Base-by-base conservation (phyloP, 2,329 filamentous ascomycete genomes). In the Colletotrichum truncatum region DNA sequence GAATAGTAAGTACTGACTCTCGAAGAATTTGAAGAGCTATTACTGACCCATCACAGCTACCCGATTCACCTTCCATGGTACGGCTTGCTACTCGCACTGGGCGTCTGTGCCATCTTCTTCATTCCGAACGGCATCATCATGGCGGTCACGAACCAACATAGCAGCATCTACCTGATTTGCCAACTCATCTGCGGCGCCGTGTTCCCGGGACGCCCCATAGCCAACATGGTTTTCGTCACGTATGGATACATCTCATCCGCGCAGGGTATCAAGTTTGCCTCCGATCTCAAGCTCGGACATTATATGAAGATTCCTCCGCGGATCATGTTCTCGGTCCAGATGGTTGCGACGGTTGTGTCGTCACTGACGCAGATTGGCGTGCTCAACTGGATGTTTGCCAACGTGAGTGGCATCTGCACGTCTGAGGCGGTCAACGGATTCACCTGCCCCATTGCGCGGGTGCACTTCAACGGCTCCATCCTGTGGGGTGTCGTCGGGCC, bases 211-310 rank as follows among this genome's bases (percentile, higher is more conserved):
- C 90, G 91, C 1, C 93, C 93, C 1, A 92, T 97, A 10, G 93
- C 93, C 53, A 96, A 97, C 77, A 97, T 97, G 93, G 92, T 97
- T 34, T 97, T 97, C 72, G 93, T 95, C 49, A 96, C 93, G 0
- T 97, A 96, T 75, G 93, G 93, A 67, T 97, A 96, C 77, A 96
- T 96, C 73, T 94, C 92, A 4, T 94, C 92, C 0, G 92, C 93
- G 0, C 93, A 97, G 79, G 93, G 93, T 26, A 91, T 97, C 76
- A 96, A 97, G 74, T 97, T 97, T 74, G 91, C 92, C 1, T 90
- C 92, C 2, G 93, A 97, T 75, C 84, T 97, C 53, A 97, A 97
- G 77, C 86, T 97, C 0, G 93, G 92, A 11, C 91, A 94, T 73
- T 94, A 95, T 78, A 94, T 94, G 91, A 94, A 94, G 77, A 92